These are phyloP conservation scores for maize (Zea mays) DNA, from an alignment of 176 grass and related monocot species.

Conservation along the genomic window Zm-B73-REFERENCE-NAM-5.0 NC_050096.1:287174001-287174500, in stretches of 20 bases:
- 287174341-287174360: constrained; percentile 27
- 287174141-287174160: not conserved
- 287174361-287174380: not conserved
- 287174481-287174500: constrained; percentile 21
- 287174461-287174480: constrained; percentile 32
- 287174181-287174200: too few species aligned
- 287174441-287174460: not conserved
- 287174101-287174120: not conserved
- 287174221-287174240: constrained; percentile 55
- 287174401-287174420: too few species aligned
- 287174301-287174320: constrained; percentile 21
- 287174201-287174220: constrained; percentile 38
- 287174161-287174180: not conserved
- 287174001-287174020: not conserved
- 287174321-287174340: constrained; percentile 4
- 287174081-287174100: too few species aligned
- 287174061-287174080: not conserved
- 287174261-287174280: constrained; percentile 12
- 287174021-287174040: not conserved
- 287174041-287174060: constrained; percentile 39
- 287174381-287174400: too few species aligned
- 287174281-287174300: constrained; percentile 49
- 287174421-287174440: too few species aligned
- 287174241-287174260: constrained; percentile 15
- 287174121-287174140: not conserved